Base-by-base conservation (phyloP, 768 basidiomycete species). In the Boletus tomentosulus region DNA sequence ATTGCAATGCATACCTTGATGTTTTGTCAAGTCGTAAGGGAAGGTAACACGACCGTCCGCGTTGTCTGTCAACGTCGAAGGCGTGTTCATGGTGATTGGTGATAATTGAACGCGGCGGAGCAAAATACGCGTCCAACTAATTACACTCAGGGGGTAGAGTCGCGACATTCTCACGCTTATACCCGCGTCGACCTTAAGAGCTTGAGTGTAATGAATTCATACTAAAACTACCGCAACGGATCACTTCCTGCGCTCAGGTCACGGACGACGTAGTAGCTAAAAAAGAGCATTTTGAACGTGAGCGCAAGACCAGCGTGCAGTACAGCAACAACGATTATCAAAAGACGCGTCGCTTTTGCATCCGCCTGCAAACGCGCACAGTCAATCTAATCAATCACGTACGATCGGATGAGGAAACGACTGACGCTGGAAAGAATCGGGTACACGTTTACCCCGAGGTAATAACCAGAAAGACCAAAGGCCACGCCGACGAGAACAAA, bases 391-490 rank as follows among this genome's bases (percentile, higher is more conserved):
- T 57, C 27, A 56, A 12, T 16, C 37, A 35, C 30, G 55, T 13
- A 46, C 8, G 10, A 24, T 51, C 46, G 34, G 50, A 19, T 8
- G 49, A 54, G 9, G 15, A 22, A 24, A 47, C 41, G 47, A 76
- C 88, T 61, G 61, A 95, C 93, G 9, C 83, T 79, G 34, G 89
- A 84, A 28, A 98, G 83, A 49, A 97, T 81, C 4, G 96, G 96
- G 61, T 97, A 98, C 44, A 97, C 82, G 63, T 94, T 92, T 24
- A 78, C 76, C 13, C 79, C 76, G 28, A 99, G 78, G 78, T 94
- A 98, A 74, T 83, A 92, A 2, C 93, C 92, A 7, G 96, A 98
- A 19, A 92, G 72, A 1, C 74, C 75, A 59, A 89, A 90, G 0
- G 84, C 94, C 43, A 84, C 45, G 12, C 81, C 81, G 19, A 89